Percentiles rank a stretch among this genome's conserved stretches.
Conservation (phyloP, 768 basidiomycete genomes). For the Leucosporidium yakuticum region DNA sequence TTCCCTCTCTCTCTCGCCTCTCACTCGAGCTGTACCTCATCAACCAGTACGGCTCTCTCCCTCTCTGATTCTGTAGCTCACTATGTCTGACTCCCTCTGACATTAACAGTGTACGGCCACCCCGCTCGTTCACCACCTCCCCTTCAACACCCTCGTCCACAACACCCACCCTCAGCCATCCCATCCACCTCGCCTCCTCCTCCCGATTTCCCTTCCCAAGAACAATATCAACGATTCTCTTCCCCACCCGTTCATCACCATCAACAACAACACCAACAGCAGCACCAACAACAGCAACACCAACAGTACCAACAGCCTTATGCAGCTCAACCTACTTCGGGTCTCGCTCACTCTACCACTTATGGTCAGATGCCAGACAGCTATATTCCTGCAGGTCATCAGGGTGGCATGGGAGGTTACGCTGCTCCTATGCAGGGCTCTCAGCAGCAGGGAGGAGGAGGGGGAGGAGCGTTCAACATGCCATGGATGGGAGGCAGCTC, state of each 20-base stretch:
- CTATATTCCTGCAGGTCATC: constrained; percentile 19
- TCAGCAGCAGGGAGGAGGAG: constrained; percentile 26
- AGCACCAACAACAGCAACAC: constrained; percentile 37
- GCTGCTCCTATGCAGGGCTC: background rate
- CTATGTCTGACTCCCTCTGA: background rate
- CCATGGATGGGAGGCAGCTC: constrained; percentile 30
- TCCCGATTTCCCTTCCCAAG: constrained; percentile 42
- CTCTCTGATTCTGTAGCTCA: no score
- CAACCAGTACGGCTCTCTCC: no score
- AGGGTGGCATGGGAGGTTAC: background rate
- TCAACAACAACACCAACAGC: constrained; percentile 28
- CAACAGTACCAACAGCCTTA: constrained; percentile 44
- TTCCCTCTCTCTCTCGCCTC: no score
- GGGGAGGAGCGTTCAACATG: background rate
- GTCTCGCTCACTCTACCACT: constrained; percentile 34
- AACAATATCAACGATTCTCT: constrained; percentile 33
- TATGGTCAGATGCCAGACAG: constrained; percentile 14
- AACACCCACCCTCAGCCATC: constrained; percentile 70
- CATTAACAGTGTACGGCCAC: constrained; percentile 20
- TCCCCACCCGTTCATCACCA: constrained; percentile 31
- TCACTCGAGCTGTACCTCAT: no score
- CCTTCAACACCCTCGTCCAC: constrained; percentile 79
- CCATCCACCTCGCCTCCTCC: constrained; percentile 59
- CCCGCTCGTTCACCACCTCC: constrained; percentile 50
- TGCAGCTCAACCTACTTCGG: constrained; percentile 23